Evolutionary conservation across 257 asterid species (phyloP), one percentile per base, ranked within the genome.

Genomic region (Handroanthus guayacan): DNA sequence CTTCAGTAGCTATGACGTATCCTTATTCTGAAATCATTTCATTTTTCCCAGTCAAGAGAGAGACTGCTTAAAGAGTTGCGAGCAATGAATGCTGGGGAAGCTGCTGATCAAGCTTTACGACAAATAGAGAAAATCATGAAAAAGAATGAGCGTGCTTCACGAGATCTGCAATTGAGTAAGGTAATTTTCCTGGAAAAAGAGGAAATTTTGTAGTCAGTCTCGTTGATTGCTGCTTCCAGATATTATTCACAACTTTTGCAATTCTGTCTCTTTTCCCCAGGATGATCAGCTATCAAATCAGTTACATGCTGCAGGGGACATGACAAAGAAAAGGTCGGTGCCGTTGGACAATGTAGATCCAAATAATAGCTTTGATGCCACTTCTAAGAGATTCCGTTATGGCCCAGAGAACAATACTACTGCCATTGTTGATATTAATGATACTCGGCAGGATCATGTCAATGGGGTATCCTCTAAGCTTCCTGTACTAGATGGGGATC

Each of bases 31-130:
- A 78, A 70, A 41, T 78, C 31, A 17, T 62, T 72, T 72, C 62
- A 18, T 78, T 62, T 80, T 62, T 69, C 58, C 52, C 87, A 95
- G 99, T 87, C 98, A 52, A 90, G 96, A 84, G 99, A 95, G 67
- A 90, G 84, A 77, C 80, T 95, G 90, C 84, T 93, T 25, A 95
- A 89, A 82, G 89, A 86, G 67, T 82, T 95, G 86, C 90, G 97
- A 79, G 87, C 87, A 63, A 91, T 93, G 97, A 90, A 86, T 86
- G 99, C 99, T 60, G 97, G 97, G 78, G 98, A 95, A 77, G 99
- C 98, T 51, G 98, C 99, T 63, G 99, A 95, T 86, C 99, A 95
- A 82, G 98, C 85, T 80, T 67, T 90, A 44, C 83, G 98, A 60
- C 99, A 95, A 82, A 85, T 87, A 41, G 98, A 95, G 85, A 95